Base-by-base conservation (phyloP, 352 stramenopile species). In the Phytophthora pini region DNA sequence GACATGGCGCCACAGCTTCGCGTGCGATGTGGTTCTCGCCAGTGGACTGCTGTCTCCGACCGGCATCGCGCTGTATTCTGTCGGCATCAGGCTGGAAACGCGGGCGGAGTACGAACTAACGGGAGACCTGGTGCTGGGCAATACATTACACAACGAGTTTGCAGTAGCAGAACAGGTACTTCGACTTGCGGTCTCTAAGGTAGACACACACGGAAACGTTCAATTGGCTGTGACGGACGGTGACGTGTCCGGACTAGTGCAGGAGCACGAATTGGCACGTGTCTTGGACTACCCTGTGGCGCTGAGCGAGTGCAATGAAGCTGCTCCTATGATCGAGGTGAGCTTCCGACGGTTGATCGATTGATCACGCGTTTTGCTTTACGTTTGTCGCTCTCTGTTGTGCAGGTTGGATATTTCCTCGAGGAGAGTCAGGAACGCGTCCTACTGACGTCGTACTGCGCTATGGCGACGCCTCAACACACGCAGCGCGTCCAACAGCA, bases 281-380 rank as follows among this genome's bases (percentile, higher is more conserved):
- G 29, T 79, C 4, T 53, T 93, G 20, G 80, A 90, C 66, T 93
- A 93, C 61, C 85, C 82, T 3, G 62, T 93, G 22, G 77, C 76
- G 2, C 65, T 92, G 27, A 84, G 82, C 53, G 79, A 88, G 36
- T 92, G 84, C 43, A 56, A 52, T 12, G 61, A 67, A 17, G 58
- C 43, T 6, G 76, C 69, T 0, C 39, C 63, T 11, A 92, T 90
- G 80, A 50, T 90, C n/a, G 84, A 92, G 83, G 83, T 92, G 41
- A 56, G 46, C 31, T 34, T 8, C 31, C 1, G 7, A 24, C 8
- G 27, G 27, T 54, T 34, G 3, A 13, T 54, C 11, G 31, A 34
- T 34, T 31, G 17, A 20, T 20, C 31, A 11, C 31, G 11, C 31
- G 7, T 6, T 34, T 34, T 20, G 17, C 17, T 20, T 20, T 20